These are phyloP conservation scores for Penicillium macrosclerotiorum DNA, from an alignment of 495 filamentous ascomycete species.

Conservation along the genomic window DNA sequence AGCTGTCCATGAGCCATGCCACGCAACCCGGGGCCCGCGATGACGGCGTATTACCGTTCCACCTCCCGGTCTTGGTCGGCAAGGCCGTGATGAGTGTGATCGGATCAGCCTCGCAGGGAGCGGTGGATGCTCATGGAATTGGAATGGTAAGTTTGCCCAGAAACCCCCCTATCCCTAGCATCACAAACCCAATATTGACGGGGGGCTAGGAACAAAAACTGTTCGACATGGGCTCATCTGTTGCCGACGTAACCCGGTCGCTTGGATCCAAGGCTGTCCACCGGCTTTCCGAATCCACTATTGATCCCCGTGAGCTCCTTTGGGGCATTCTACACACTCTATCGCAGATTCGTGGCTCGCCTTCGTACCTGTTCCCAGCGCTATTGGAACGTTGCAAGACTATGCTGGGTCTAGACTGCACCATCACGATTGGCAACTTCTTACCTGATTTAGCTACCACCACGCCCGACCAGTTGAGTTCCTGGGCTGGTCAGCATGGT, in stretches of 20 bases:
- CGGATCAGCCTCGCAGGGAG: constrained; percentile 47
- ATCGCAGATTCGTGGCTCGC: constrained; percentile 43
- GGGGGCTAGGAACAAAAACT: constrained; percentile 46
- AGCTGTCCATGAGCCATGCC: constrained; percentile 53
- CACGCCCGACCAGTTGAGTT: constrained; percentile 5
- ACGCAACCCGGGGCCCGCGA: constrained; percentile 44
- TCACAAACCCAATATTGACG: too few species aligned
- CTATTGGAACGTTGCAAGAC: constrained; percentile 36
- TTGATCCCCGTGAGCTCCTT: constrained; percentile 39
- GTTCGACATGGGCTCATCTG: constrained; percentile 37
- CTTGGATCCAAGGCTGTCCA: constrained; percentile 30
- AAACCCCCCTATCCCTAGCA: neutral
- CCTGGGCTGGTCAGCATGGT: constrained; percentile 19
- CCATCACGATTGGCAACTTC: constrained; percentile 34
- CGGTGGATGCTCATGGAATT: constrained; percentile 60
- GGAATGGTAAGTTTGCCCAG: constrained; percentile 52
- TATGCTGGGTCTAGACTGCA: constrained; percentile 32
- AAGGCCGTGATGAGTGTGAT: constrained; percentile 54
- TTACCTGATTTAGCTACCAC: constrained; percentile 23
- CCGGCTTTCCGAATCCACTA: constrained; percentile 29
- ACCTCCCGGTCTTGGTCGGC: constrained; percentile 57
- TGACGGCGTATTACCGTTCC: constrained; percentile 53
- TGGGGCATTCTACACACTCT: constrained; percentile 44
- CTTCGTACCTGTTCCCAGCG: constrained; percentile 40
- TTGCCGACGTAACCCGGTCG: constrained; percentile 39